Conservation (phyloP, 106 monocot species). For the Acorus calamus region DNA sequence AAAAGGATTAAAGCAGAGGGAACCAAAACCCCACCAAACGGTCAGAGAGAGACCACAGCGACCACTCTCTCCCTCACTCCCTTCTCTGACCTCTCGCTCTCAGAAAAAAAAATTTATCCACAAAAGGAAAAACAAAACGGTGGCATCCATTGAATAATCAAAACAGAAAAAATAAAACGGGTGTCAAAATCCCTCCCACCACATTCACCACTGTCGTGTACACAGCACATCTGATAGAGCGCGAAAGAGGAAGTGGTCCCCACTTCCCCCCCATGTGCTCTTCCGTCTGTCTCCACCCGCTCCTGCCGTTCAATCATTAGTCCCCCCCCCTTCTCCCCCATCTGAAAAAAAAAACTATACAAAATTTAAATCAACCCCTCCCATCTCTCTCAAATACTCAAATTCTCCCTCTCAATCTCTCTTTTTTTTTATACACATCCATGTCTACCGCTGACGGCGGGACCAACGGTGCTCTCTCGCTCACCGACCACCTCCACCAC, state of each 20-base stretch:
- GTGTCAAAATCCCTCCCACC: too few relatives aligned
- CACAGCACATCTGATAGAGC: background rate
- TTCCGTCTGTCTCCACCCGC: slow-evolving; percentile 51
- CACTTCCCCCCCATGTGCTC: slow-evolving; percentile 33
- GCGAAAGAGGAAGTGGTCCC: slow-evolving; percentile 12
- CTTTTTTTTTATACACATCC: background rate
- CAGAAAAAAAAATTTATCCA: too few relatives aligned
- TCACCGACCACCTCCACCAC: slow-evolving; percentile 15
- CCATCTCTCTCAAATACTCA: background rate
- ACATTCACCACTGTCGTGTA: too few relatives aligned
- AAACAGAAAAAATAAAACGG: too few relatives aligned
- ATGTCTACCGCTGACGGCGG: slow-evolving; percentile 23
- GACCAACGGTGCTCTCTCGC: slow-evolving; percentile 15
- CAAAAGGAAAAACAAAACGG: too few relatives aligned
- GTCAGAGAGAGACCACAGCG: too few relatives aligned
- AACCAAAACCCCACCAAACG: too few relatives aligned
- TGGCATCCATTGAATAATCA: too few relatives aligned
- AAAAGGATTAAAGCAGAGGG: too few relatives aligned
- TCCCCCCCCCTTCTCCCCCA: background rate
- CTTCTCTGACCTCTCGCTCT: too few relatives aligned
- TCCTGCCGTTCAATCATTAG: slow-evolving; percentile 58
- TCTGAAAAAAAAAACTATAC: too few relatives aligned
- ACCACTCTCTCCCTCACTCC: too few relatives aligned
- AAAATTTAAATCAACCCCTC: background rate
- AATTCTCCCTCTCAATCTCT: slow-evolving; percentile 7